Evolutionary conservation across 2,329 filamentous ascomycete species (phyloP), one percentile per base, ranked within the genome.

Genomic region (Trichophaea hybrida): DNA sequence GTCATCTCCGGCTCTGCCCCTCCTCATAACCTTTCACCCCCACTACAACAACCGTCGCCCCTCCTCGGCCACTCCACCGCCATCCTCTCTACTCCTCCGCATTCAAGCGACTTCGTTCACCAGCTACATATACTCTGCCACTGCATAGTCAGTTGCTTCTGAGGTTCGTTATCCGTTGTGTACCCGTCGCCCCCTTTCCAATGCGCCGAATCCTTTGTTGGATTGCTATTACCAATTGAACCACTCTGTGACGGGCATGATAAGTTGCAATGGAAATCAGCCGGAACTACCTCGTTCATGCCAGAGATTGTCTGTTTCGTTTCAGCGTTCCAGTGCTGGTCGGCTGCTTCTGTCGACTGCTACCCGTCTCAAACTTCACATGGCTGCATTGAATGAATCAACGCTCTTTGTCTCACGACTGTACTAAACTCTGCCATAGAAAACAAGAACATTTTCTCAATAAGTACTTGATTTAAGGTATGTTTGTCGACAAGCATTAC

Each of bases 51-150:
- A 56, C 51, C 53, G 40, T 58, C 58, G 49, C 54, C 66, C 59
- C 59, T 64, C 61, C 51, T 51, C 40, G 38, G 55, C 57, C 66
- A 67, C 68, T 68, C 24, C 68, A 67, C 66, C 64, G 62, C 63
- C 68, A 64, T 66, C 67, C 66, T 69, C 63, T 34, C 15, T 37
- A 37, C 24, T 55, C 58, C 59, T 61, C 31, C 32, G 13, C 44
- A 49, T 53, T n/a, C n/a, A 17, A 46, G n/a, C 10, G 12, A 17
- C 40, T 46, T 46, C 13, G 1, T 46, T 12, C 40, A 46, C 24
- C 40, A 17, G 13, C 24, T 17, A n/a, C 40, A 46, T n/a, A 13
- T 46, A n/a, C 40, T 46, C 10, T 46, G 40, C 40, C 10, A 6
- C 40, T 46, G 40, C 40, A 10, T 17, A n/a, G 40, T 17, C 24